These are phyloP conservation scores for Bruguiera hainesii DNA, from an alignment of 441 rosid species.

Conservation along the genomic window DNA sequence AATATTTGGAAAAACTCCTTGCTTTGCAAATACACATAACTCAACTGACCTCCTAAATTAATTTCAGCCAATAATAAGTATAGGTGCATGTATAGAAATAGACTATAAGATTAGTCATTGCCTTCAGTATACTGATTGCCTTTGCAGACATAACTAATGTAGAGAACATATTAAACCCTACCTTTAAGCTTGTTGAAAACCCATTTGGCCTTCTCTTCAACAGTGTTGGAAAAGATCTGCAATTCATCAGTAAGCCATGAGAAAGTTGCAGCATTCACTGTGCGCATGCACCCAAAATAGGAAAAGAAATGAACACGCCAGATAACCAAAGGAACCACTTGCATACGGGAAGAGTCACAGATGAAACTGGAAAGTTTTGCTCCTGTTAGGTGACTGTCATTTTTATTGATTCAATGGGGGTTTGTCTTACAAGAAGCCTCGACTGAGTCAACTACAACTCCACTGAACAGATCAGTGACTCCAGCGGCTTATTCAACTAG, in stretches of 20 bases:
- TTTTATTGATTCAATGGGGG: neutral
- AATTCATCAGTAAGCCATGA: conserved; percentile 12
- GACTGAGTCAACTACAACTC: neutral
- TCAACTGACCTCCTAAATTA: too few species aligned
- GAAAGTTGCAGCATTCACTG: conserved; percentile 18
- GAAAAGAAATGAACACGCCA: too few species aligned
- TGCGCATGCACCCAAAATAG: neutral
- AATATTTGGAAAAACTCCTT: too few species aligned
- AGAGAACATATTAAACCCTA: conserved; percentile 16
- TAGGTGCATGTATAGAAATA: too few species aligned
- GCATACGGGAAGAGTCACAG: neutral
- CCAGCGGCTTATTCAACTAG: neutral
- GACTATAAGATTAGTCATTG: neutral
- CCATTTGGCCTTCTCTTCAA: conserved; percentile 96
- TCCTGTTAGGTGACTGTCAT: neutral
- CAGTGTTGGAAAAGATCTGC: conserved; percentile 75
- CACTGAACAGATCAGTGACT: neutral
- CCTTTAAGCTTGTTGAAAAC: conserved; percentile 53
- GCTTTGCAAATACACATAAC: too few species aligned
- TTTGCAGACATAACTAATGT: neutral
- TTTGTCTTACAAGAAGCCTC: neutral
- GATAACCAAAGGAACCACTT: neutral
- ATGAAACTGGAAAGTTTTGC: neutral
- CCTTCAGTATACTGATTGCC: neutral
- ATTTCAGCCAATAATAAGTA: neutral